Evolutionary conservation across 2,329 filamentous ascomycete genomes (phyloP).

Genomic region (Hypoxylon sp.): DNA sequence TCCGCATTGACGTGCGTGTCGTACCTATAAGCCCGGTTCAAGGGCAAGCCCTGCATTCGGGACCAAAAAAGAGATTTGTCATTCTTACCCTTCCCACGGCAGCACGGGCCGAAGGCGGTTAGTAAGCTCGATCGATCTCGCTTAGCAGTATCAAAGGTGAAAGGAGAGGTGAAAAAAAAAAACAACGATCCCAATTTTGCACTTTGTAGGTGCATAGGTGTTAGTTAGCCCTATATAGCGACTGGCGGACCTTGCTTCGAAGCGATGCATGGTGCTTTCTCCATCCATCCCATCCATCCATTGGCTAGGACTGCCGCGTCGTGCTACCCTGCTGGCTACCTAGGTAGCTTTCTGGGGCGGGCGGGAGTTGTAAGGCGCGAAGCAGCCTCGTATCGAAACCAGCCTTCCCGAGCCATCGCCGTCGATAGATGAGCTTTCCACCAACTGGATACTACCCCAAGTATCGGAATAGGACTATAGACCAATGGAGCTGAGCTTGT

Average conservation of each 20-base stretch:
- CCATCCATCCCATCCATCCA: too few relatives aligned
- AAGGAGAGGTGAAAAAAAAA: not conserved
- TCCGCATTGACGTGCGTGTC: not conserved
- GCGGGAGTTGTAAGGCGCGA: not conserved
- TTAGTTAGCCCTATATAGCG: not conserved
- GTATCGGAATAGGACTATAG: not conserved
- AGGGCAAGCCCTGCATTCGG: not conserved
- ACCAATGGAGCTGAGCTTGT: not conserved
- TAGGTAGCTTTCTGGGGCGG: not conserved
- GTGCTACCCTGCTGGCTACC: not conserved
- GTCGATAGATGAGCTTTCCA: not conserved
- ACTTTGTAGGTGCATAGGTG: not conserved
- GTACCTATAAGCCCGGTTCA: not conserved
- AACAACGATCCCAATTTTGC: not conserved
- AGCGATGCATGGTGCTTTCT: not conserved
- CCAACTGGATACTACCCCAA: not conserved
- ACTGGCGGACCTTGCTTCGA: not conserved
- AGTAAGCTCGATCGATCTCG: not conserved
- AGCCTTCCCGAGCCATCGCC: not conserved
- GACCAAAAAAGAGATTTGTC: too few relatives aligned
- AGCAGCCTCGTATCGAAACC: not conserved
- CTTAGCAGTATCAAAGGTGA: not conserved
- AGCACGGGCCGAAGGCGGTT: not conserved
- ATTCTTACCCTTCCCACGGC: too few relatives aligned
- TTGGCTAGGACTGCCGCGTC: not conserved